Evolutionary conservation across 306 rosid genomes (phyloP).

Genomic region (Pyrus pyrifolia): DNA sequence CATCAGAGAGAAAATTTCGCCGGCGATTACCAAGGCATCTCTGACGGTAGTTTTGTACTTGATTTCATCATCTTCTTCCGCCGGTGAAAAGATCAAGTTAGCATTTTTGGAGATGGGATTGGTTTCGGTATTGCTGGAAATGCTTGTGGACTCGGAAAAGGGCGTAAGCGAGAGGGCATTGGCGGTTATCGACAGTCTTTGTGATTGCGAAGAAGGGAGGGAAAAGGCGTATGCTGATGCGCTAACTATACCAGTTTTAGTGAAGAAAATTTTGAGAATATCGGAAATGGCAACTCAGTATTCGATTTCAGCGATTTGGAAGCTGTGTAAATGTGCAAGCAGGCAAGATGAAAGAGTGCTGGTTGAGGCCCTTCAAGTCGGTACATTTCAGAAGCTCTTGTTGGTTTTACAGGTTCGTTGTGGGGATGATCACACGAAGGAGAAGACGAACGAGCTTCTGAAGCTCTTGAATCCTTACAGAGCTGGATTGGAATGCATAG

Average conservation of each 20-base stretch:
- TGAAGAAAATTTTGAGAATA: slow-evolving; percentile 59
- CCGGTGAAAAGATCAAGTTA: slow-evolving; percentile 20
- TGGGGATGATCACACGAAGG: slow-evolving; percentile 43
- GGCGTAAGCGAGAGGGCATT: slow-evolving; percentile 44
- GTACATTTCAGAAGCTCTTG: slow-evolving; percentile 69
- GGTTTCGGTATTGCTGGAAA: slow-evolving; percentile 37
- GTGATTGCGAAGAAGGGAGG: slow-evolving; percentile 38
- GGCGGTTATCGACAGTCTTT: slow-evolving; percentile 40
- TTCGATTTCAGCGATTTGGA: slow-evolving; percentile 53
- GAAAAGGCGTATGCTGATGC: slow-evolving; percentile 39
- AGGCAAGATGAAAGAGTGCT: slow-evolving; percentile 31
- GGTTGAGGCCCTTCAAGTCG: slow-evolving; percentile 67
- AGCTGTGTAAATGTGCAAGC: slow-evolving; percentile 39
- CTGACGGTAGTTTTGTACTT: slow-evolving; percentile 33
- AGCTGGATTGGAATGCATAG: slow-evolving; percentile 61
- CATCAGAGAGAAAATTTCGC: slow-evolving; percentile 35
- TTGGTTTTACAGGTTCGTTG: slow-evolving; percentile 60
- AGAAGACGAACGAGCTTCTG: slow-evolving; percentile 56
- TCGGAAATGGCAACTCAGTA: slow-evolving; percentile 49
- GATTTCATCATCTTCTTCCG: slow-evolving; percentile 26
- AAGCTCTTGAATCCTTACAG: slow-evolving; percentile 63
- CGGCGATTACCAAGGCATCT: slow-evolving; percentile 47
- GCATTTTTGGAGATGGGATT: slow-evolving; percentile 40
- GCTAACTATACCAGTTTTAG: slow-evolving; percentile 53
- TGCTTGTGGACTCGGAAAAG: slow-evolving; percentile 49